Evolutionary conservation across 768 basidiomycete species (phyloP), one percentile per base, ranked within the genome.

Genomic region (Boletus fagicola): DNA sequence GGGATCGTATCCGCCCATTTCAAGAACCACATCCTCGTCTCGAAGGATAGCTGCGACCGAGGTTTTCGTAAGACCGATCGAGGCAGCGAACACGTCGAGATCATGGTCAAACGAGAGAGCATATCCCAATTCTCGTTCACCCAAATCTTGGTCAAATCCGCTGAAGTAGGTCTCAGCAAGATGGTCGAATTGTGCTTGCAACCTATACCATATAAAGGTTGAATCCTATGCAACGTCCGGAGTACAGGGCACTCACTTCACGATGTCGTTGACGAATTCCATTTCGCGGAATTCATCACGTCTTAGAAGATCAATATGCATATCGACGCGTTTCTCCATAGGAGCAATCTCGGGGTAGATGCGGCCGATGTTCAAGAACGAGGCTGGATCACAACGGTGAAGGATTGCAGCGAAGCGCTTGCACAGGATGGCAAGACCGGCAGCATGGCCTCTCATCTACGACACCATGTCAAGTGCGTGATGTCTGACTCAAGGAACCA

Each of bases 141-240:
- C 93, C 26, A 96, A 73, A 70, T 98, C 97, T 51, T 86, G 82
- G n/a, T 92, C 88, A 61, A 86, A 88, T 18, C 83, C 84, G 54
- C 78, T 79, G 66, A 98, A 94, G 71, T 94, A 90, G 1, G 90
- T 86, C 65, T 93, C 92, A 1, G 90, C 85, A 4, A 98, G 80
- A 69, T 98, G 95, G 54, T 96, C 92, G 62, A 96, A 94, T 69
- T 97, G 94, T 0, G 90, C 87, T 63, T 94, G 86, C 72, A 98
- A 86, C 75, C 94, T 97, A 63, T 38, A 35, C n/a, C 40, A 36
- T 44, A 11, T 43, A 4, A 18, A 8, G n/a, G 38, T 53, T 33
- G 22, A 44, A n/a, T 30, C 11, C 2, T 5, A 20, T 42, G 20
- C 16, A 22, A 44, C 4, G 24, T 51, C 15, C 16, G 1, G 30